These are phyloP conservation scores for Golubevia sp. DNA, from an alignment of 1,284 basidiomycete species.

Conservation along the genomic window DNA sequence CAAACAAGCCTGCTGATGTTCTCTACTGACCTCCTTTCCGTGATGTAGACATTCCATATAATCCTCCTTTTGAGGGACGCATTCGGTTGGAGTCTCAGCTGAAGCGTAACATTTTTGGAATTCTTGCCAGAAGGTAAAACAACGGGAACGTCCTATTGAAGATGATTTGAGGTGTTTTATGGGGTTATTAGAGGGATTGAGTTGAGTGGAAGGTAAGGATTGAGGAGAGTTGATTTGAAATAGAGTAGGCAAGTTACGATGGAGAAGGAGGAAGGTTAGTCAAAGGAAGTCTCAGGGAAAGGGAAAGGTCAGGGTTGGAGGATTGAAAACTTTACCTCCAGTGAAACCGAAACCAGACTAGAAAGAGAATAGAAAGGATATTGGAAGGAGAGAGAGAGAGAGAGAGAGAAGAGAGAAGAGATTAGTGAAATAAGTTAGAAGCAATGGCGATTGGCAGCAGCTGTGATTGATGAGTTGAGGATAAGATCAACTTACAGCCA, in stretches of 20 bases:
- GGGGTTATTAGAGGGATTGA: neutral
- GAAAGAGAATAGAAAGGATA: neutral
- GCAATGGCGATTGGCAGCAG: neutral
- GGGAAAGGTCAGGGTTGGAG: neutral
- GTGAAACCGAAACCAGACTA: conserved; percentile 72
- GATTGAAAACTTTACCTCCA: conserved; percentile 66
- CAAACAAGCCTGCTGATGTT: too few relatives aligned
- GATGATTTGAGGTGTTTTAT: too few relatives aligned
- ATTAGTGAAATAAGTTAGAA: too few relatives aligned
- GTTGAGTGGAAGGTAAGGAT: conserved; percentile 11
- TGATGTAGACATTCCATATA: conserved; percentile 93
- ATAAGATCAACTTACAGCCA: too few relatives aligned
- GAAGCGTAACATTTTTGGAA: conserved; percentile 81
- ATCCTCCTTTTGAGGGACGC: conserved; percentile 77
- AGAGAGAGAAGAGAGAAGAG: too few relatives aligned
- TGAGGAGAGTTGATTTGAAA: conserved; percentile 4
- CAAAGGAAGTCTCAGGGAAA: neutral
- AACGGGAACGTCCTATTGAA: conserved; percentile 77
- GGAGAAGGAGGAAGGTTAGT: neutral
- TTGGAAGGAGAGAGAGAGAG: neutral
- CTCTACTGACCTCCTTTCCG: conserved; percentile 82
- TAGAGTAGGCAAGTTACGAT: neutral
- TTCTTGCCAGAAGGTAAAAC: conserved; percentile 87
- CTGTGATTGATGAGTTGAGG: too few relatives aligned
- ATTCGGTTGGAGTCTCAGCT: conserved; percentile 77